Base-by-base conservation (phyloP, 2,329 filamentous ascomycete species). In the Trichoderma sp. region DNA sequence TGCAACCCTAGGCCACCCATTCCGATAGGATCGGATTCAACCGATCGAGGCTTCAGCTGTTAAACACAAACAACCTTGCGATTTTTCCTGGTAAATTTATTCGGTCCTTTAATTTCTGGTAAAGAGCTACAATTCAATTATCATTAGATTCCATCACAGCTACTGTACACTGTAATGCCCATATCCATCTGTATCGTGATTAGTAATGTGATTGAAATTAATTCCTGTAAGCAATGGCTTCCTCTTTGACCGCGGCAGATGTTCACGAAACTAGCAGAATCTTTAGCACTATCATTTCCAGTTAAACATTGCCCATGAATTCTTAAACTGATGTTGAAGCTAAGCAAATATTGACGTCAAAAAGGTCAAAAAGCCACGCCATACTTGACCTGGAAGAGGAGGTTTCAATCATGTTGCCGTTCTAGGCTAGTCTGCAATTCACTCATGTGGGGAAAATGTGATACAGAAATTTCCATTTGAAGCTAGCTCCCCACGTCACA, bases 401-500 rank as follows among this genome's bases (percentile, higher is more conserved):
- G 12, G 34, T 13, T n/a, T 35, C 25, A 53, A 53, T 63, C 59
- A 53, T 39, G 12, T 63, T 39, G 22, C 48, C 25, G 3, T 10
- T 19, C 17, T 10, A 27, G 29, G 59, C 59, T 63, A 63, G 59
- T 15, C 15, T 53, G 4, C 59, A 37, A 19, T 53, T 39, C 39
- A 45, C 45, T 39, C 27, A 53, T 29, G 22, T 32, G 17, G 48
- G 10, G 53, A 63, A 29, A 29, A 52, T 22, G 19, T 32, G 17
- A 27, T 35, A 63, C 45, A 63, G 45, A 39, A 63, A 52, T 53
- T 63, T 15, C 59, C 17, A 53, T 5, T 63, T 63, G 15, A 6
- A 37, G 59, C 35, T 63, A 63, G 59, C 32, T 19, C 7, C 7
- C 34, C 10, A 17, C 15, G 13, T 37, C 22, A 37, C 34, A 13